phyloP scores from a whole-genome alignment of 768 basidiomycete species.

The Rhodocollybia butyracea region DNA sequence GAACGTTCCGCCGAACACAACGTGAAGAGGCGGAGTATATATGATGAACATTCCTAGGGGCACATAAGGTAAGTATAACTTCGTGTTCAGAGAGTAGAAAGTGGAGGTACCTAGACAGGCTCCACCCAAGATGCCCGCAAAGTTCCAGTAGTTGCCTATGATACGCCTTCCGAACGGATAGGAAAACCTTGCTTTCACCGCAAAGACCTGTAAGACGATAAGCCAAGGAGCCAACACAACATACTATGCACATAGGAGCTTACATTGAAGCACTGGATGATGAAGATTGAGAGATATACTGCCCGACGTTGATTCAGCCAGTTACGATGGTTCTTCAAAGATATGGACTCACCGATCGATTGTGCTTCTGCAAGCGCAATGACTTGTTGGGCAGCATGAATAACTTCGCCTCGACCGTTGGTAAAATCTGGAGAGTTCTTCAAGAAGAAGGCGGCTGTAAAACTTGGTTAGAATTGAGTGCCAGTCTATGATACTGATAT shows the following conservation, averaged over 20 bases:
- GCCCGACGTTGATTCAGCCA: not conserved
- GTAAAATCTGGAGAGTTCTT: constrained; percentile 50
- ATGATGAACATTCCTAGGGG: constrained; percentile 68
- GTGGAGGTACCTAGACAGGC: too few relatives aligned
- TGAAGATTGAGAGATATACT: constrained; percentile 67
- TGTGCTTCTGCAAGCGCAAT: constrained; percentile 60
- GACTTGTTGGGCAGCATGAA: constrained; percentile 47
- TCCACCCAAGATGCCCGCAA: constrained; percentile 49
- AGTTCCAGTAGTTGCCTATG: constrained; percentile 61
- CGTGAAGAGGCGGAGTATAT: constrained; percentile 66
- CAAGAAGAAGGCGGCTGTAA: too few relatives aligned
- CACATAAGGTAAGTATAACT: too few relatives aligned
- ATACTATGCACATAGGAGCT: constrained; percentile 9
- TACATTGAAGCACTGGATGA: constrained; percentile 68
- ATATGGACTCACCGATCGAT: constrained; percentile 43
- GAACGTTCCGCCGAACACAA: constrained; percentile 62
- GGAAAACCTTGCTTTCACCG: constrained; percentile 60
- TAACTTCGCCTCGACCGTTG: constrained; percentile 45
- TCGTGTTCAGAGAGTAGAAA: too few relatives aligned
- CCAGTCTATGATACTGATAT: too few relatives aligned
- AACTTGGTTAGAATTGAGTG: too few relatives aligned
- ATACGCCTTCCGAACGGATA: constrained; percentile 61
- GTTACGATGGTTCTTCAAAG: not conserved
- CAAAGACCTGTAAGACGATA: constrained; percentile 44
- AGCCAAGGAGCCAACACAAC: not conserved